Percentiles rank a stretch among this genome's conserved stretches.
Conservation (phyloP, 1,284 basidiomycete species). For the Puccinia polysora region DNA sequence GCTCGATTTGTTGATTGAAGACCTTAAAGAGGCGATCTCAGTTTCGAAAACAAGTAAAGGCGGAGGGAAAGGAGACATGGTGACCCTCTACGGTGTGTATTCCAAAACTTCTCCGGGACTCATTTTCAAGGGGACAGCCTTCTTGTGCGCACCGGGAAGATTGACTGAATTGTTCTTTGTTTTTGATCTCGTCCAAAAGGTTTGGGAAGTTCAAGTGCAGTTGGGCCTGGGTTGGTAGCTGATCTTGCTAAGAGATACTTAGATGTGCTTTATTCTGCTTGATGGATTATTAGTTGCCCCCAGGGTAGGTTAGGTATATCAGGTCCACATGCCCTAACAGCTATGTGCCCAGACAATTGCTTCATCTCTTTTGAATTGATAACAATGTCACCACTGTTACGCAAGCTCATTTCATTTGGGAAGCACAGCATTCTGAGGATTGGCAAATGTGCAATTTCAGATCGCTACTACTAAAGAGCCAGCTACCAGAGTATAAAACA, state of each 20-base stretch:
- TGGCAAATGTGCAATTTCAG: no score
- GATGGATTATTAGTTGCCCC: no score
- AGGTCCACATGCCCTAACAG: no score
- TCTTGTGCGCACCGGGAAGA: constrained; percentile 2
- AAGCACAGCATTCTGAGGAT: no score
- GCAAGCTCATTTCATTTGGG: no score
- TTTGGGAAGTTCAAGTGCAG: constrained; percentile 75
- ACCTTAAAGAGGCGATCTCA: constrained; percentile 70
- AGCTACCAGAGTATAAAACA: no score
- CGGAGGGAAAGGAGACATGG: constrained; percentile 67
- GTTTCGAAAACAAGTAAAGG: constrained; percentile 59
- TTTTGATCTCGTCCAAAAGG: constrained; percentile 58
- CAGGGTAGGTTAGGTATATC: no score
- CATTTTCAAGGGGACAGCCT: not conserved
- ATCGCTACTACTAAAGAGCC: no score
- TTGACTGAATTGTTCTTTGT: constrained; percentile 24
- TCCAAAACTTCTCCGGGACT: not conserved
- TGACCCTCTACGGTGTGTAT: constrained; percentile 73
- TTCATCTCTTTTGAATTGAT: no score
- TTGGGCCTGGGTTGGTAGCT: constrained; percentile 82
- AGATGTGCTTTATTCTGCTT: constrained; percentile 47
- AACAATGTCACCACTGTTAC: no score
- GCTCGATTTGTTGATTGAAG: constrained; percentile 71
- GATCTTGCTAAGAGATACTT: constrained; percentile 63
- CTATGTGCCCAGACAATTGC: no score